Percentiles rank a stretch among this genome's conserved stretches.
phyloP scores from a whole-genome alignment of 805 yeast genomes.

The Cyberlindnera galapagoensis region DNA sequence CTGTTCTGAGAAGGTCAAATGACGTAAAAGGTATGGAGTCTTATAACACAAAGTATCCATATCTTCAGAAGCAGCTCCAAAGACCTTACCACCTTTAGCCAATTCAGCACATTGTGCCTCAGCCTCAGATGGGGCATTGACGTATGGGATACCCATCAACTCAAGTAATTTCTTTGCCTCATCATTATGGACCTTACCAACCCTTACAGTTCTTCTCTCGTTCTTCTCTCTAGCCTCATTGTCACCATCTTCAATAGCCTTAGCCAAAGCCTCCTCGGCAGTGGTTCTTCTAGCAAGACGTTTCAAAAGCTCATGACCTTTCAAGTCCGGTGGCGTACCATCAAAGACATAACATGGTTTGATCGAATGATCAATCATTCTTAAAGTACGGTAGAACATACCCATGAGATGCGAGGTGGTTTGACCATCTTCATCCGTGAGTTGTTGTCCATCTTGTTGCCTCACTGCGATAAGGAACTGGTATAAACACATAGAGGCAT shows the following conservation, averaged over 20 bases:
- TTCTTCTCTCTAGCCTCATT: slow-evolving; percentile 67
- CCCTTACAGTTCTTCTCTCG: slow-evolving; percentile 86
- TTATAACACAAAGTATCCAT: slow-evolving; percentile 96
- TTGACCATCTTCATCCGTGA: slow-evolving; percentile 84
- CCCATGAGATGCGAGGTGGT: slow-evolving; percentile 95
- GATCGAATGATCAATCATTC: slow-evolving; percentile 87
- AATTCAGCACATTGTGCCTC: slow-evolving; percentile 97
- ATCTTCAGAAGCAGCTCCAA: slow-evolving; percentile 97
- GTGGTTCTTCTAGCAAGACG: slow-evolving; percentile 76
- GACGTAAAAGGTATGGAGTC: slow-evolving; percentile 78
- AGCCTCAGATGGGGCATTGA: slow-evolving; percentile 96
- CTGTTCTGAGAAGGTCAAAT: slow-evolving; percentile 90
- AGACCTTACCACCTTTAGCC: slow-evolving; percentile 85
- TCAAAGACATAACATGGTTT: slow-evolving; percentile 97
- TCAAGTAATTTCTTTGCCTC: slow-evolving; percentile 79
- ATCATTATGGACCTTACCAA: slow-evolving; percentile 84
- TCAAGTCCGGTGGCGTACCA: slow-evolving; percentile 93
- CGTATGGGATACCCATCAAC: slow-evolving; percentile 93
- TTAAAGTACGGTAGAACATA: slow-evolving; percentile 86
- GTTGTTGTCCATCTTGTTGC: slow-evolving; percentile 93
- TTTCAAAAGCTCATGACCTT: slow-evolving; percentile 88
- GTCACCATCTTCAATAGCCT: slow-evolving; percentile 73
- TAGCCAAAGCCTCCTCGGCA: slow-evolving; percentile 70
- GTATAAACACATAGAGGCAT: slow-evolving; percentile 93
- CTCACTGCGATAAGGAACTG: slow-evolving; percentile 95